Base-by-base conservation (phyloP, 176 grass and related monocot species). In the maize (Zea mays) region DNA sequence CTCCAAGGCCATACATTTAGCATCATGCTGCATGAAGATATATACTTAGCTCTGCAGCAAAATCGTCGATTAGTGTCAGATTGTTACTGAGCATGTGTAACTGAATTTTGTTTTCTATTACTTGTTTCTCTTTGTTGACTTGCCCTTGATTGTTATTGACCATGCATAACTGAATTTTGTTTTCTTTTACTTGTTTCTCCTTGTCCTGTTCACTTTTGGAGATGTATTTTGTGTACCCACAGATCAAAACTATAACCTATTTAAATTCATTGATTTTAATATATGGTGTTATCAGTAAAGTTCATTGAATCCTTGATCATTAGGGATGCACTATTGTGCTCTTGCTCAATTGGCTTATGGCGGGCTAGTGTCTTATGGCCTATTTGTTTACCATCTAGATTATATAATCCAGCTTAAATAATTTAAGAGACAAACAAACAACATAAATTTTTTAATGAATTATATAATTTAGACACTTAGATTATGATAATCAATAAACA, bases 11-110 rank as follows among this genome's bases (percentile, higher is more conserved):
- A 45, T 58, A 66, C 40, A 70, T 65, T 66, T 73, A 0, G 16
- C 59, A 78, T 58, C 41, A 15, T 73, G 43, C 34, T 78, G 42
- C 49, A 66, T 71, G 73, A 81, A 86, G 52, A 81, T 65, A 35
- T 35, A 17, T 71, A 59, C 47, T 40, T 39, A 34, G 40, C 16
- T 70, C 65, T 70, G 36, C 62, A 76, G 85, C 81, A 72, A 71
- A 86, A 81, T 71, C 17, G 5, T 86, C 51, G 3, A 39, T 82
- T 71, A 61, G 17, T 65, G 64, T 57, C 48, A 21, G 10, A 71
- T 56, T 20, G 14, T 72, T 72, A 42, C 66, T 67, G 35, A 52
- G 15, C 66, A 40, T 46, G 8, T 75, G 6, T 74, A 51, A 62
- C 44, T 38, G 15, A 38, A 21, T 52, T 78, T 66, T 51, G 10